A percentile compares a stretch with the other conserved stretches of the same genome.
These are phyloP conservation scores for Cryphonectria parasitica DNA, from an alignment of 2,329 filamentous ascomycete genomes.

Conservation along the genomic window DNA sequence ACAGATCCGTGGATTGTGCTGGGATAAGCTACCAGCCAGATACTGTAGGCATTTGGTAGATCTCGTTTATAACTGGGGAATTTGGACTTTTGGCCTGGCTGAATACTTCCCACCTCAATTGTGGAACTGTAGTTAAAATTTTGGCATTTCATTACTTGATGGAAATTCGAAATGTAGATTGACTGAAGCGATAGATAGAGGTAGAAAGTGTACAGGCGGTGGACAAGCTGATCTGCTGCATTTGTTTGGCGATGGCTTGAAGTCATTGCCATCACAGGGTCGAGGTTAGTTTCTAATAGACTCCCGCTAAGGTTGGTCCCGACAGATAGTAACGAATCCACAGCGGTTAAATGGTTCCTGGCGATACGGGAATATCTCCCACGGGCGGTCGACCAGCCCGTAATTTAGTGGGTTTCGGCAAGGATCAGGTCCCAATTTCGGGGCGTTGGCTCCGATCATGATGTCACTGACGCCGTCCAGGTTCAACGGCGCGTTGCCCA, in stretches of 20 bases:
- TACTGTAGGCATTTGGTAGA: no score
- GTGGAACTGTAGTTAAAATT: not conserved
- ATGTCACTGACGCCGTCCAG: not conserved
- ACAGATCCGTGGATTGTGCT: no score
- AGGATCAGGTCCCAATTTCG: not conserved
- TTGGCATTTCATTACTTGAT: not conserved
- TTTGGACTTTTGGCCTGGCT: not conserved
- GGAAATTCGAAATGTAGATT: no score
- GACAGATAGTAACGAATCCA: not conserved
- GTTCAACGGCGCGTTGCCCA: not conserved
- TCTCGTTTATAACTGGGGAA: no score
- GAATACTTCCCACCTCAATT: not conserved
- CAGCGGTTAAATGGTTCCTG: not conserved
- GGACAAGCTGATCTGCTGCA: not conserved
- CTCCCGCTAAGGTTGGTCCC: conserved; percentile 2
- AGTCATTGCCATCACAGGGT: not conserved
- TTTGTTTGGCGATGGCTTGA: not conserved
- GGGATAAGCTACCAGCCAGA: no score
- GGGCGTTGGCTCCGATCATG: not conserved
- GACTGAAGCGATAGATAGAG: no score
- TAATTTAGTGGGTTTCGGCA: not conserved
- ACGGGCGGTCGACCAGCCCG: not conserved
- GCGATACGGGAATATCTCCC: not conserved
- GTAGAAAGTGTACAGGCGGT: not conserved
- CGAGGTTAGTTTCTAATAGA: not conserved